Evolutionary conservation across 495 filamentous ascomycete species (phyloP), one percentile per base, ranked within the genome.

Genomic region (Tuber microsphaerosporum): DNA sequence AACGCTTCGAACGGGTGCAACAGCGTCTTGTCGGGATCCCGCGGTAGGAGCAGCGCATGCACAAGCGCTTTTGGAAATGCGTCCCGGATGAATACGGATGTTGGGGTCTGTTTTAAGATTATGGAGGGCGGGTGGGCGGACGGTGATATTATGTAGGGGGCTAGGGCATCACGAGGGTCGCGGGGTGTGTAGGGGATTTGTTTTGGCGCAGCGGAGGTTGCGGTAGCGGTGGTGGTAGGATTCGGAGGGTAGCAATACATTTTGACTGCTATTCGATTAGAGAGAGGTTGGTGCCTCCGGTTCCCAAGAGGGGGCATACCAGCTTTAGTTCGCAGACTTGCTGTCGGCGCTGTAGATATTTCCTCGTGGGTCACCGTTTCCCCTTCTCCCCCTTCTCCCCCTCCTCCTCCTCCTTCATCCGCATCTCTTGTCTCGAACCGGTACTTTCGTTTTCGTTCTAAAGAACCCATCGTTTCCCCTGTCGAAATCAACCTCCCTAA

Each of bases 11-110:
- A 90, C 0, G 94, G 94, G 76, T 96, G 92, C 19, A 89, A 85
- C 16, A 86, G 83, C 76, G 86, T 88, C 80, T 90, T 90, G 2
- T 85, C 77, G 0, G 86, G 83, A 61, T 92, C 88, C 37, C 94
- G 91, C 16, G 94, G 93, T 5, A 99, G 88, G 16, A 99, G 89
- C 20, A 99, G 92, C 0, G 93, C 86, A 84, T 99, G 95, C 10
- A 97, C 85, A 19, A 87, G 89, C 34, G 93, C 89, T 83, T 98
- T 97, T 7, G 94, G 93, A 82, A 89, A 99, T 71, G 88, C 83
- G 84, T 99, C 95, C 65, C 91, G 85, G 84, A 97, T 93, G 22
- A 89, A 88, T 65, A 97, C 94, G 75, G 92, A 96, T 65, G 56
- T 65, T 17, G 56, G 56, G 5, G 56, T 65, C 19, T 65, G n/a